These are phyloP conservation scores for Pisolithus albus DNA, from an alignment of 768 basidiomycete species.

Conservation along the genomic window DNA sequence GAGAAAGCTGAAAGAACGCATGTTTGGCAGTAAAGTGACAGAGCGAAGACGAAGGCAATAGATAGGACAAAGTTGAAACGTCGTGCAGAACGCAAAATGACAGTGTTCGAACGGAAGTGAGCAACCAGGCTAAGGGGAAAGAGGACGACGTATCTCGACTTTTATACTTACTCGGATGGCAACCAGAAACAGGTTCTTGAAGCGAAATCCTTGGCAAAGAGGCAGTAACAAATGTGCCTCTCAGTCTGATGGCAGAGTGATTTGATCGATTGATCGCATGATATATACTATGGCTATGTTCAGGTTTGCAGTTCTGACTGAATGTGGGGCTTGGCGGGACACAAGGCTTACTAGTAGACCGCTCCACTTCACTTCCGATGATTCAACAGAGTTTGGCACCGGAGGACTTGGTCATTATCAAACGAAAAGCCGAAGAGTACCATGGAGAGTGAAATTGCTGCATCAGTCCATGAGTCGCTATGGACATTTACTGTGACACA, in stretches of 20 bases:
- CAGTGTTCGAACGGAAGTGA: constrained; percentile 7
- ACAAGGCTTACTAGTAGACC: too few relatives aligned
- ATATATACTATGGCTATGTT: background rate
- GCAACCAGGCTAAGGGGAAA: constrained; percentile 11
- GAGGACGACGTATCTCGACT: background rate
- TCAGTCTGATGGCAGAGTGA: background rate
- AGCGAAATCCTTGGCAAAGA: background rate
- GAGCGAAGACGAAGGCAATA: constrained; percentile 3
- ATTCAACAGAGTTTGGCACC: too few relatives aligned
- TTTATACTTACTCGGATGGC: constrained; percentile 4
- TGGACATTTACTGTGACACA: background rate
- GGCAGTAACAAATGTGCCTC: background rate
- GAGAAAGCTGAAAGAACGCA: constrained; percentile 13
- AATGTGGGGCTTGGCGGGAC: too few relatives aligned
- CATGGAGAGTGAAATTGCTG: background rate
- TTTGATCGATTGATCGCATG: background rate
- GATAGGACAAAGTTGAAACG: constrained; percentile 3
- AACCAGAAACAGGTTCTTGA: background rate
- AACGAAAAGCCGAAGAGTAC: background rate
- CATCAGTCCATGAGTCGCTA: background rate
- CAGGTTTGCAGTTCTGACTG: too few relatives aligned
- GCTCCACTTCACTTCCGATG: too few relatives aligned
- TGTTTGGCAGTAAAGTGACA: constrained; percentile 11
- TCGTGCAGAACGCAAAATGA: constrained; percentile 4
- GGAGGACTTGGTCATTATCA: background rate